A percentile compares a stretch with the other conserved stretches of the same genome.
phyloP scores from a whole-genome alignment of 352 stramenopile genomes.

The Phytophthora megakarya region DNA sequence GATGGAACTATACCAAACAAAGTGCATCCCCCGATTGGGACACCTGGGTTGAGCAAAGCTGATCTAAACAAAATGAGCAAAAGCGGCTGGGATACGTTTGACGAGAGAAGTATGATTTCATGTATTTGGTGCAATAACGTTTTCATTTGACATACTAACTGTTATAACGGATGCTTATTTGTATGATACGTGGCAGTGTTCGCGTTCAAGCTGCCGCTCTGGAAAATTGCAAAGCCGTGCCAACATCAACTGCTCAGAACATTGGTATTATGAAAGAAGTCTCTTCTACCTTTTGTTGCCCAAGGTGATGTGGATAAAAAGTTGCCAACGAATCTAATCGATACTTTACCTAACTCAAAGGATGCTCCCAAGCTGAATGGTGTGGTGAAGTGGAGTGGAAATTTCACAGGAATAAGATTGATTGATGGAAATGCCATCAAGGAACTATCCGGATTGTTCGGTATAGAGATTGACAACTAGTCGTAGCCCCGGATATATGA shows the following conservation, averaged over 20 bases:
- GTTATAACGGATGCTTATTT: neutral
- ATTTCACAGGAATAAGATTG: too few species aligned
- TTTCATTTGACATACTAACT: neutral
- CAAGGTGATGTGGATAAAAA: neutral
- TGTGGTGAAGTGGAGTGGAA: too few species aligned
- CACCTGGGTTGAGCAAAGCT: neutral
- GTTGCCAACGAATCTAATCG: neutral
- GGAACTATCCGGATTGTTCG: too few species aligned
- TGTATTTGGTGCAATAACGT: neutral
- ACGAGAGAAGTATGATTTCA: neutral
- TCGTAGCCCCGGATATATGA: too few species aligned
- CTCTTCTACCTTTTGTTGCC: neutral
- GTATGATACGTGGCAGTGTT: neutral
- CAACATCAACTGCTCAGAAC: neutral
- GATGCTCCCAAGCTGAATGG: neutral
- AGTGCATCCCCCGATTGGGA: neutral
- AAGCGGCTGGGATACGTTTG: neutral
- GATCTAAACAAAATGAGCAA: neutral
- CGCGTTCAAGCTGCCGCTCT: neutral
- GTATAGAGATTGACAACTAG: too few species aligned
- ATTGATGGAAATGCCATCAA: too few species aligned
- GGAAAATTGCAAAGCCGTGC: neutral
- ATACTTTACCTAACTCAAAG: neutral
- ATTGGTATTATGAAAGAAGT: neutral
- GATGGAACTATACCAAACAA: neutral